phyloP scores from a whole-genome alignment of 805 yeast species.

The Ogataea nakhonphanomensis region DNA sequence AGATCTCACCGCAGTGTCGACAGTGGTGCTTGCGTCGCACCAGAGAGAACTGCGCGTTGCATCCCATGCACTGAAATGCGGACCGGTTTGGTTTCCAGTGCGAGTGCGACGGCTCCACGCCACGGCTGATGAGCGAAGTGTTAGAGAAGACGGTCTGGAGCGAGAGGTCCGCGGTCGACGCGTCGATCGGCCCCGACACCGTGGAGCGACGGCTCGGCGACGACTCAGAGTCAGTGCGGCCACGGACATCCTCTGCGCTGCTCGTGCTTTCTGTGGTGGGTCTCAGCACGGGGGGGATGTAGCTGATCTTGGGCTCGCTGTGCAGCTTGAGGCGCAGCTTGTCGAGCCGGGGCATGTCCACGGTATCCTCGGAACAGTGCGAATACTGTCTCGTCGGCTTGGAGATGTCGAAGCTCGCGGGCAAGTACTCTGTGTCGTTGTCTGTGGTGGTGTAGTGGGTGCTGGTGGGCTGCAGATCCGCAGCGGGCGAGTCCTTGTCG shows the following conservation, averaged over 20 bases:
- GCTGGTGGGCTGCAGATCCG: not conserved
- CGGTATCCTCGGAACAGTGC: conserved; percentile 11
- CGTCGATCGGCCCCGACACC: not conserved
- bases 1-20: conserved; percentile 48
- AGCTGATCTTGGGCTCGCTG: conserved; percentile 43
- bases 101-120: conserved; percentile 44
- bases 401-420: conserved; percentile 46
- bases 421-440: conserved; percentile 30
- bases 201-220: not conserved
- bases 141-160: conserved; percentile 15
- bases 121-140: conserved; percentile 12
- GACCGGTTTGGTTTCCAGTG: conserved; percentile 50
- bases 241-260: not conserved
- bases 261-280: conserved; percentile 26
- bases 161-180: conserved; percentile 1
- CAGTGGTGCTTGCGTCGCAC: conserved; percentile 46
- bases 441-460: conserved; percentile 2
- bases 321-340: conserved; percentile 21
- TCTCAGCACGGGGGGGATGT: conserved; percentile 54
- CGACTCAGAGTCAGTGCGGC: not conserved
- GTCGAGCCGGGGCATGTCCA: conserved; percentile 4
- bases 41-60: conserved; percentile 26
- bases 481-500: conserved; percentile 5
- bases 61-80: conserved; percentile 36
- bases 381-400: conserved; percentile 38